Evolutionary conservation across 805 yeast genomes (phyloP).

Genomic region (Huiozyma naganishii): DNA sequence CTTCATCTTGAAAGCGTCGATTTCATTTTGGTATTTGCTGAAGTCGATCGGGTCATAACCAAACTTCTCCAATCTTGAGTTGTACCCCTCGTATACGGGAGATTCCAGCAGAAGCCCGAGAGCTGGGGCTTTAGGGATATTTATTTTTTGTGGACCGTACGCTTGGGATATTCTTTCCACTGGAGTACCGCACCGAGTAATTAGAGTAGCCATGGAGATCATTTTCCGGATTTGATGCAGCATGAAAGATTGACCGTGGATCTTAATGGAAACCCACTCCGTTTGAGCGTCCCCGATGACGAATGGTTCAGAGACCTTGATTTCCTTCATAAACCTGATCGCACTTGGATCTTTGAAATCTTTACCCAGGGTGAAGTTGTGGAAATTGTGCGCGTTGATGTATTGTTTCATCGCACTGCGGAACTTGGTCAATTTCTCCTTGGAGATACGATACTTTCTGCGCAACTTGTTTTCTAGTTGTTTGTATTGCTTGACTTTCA

Average conservation of each 20-base stretch:
- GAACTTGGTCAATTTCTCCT: constrained; percentile 50
- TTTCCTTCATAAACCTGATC: constrained; percentile 65
- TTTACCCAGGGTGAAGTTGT: constrained; percentile 79
- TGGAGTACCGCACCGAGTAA: constrained; percentile 82
- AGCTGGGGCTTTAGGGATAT: constrained; percentile 97
- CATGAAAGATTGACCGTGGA: constrained; percentile 98
- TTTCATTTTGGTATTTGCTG: constrained; percentile 50
- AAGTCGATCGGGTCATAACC: constrained; percentile 75
- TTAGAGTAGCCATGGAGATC: constrained; percentile 89
- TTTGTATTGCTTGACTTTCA: constrained; percentile 42
- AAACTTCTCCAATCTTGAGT: constrained; percentile 53
- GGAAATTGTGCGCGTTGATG: constrained; percentile 86
- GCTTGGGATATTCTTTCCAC: constrained; percentile 63
- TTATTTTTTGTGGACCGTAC: constrained; percentile 61
- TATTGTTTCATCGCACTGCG: constrained; percentile 62
- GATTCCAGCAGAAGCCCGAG: constrained; percentile 81
- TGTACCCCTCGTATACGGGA: constrained; percentile 85
- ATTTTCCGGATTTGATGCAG: constrained; percentile 94
- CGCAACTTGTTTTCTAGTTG: constrained; percentile 56
- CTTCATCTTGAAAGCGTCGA: constrained; percentile 79
- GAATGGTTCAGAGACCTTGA: constrained; percentile 78
- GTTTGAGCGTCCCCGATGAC: constrained; percentile 83
- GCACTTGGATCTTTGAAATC: constrained; percentile 77
- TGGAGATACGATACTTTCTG: constrained; percentile 55
- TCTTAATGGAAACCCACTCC: constrained; percentile 92